phyloP scores from a whole-genome alignment of 2,329 filamentous ascomycete genomes.

The Aspergillus versicolor region DNA sequence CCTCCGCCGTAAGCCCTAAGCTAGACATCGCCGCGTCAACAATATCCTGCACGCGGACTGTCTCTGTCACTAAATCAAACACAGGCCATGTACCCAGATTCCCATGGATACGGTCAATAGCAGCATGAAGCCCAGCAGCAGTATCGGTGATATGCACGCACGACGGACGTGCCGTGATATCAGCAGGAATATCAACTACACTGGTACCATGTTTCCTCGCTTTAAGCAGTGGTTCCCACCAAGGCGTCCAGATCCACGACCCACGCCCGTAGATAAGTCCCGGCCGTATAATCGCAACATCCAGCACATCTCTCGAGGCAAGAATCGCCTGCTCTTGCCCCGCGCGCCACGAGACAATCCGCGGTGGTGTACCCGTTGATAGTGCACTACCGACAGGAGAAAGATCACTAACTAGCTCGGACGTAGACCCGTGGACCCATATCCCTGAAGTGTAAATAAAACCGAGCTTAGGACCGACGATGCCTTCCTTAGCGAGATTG shows the following conservation, averaged over 20 bases:
- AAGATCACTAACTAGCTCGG: slow-evolving; percentile 20
- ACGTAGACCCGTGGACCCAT: slow-evolving; percentile 38
- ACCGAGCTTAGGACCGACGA: slow-evolving; percentile 34
- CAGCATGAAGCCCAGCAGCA: slow-evolving; percentile 31
- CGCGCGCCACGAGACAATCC: background rate
- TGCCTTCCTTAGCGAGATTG: background rate
- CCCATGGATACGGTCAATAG: slow-evolving; percentile 35
- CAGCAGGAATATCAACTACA: background rate
- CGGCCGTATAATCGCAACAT: background rate
- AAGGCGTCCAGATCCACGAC: background rate
- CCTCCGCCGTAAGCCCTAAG: background rate
- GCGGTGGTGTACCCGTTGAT: background rate
- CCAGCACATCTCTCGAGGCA: background rate
- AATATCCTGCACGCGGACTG: slow-evolving; percentile 23
- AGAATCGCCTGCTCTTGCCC: background rate
- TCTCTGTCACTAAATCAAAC: slow-evolving; percentile 37
- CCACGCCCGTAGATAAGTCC: background rate
- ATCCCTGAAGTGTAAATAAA: slow-evolving; percentile 39
- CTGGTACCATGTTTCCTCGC: background rate
- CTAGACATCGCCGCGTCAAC: slow-evolving; percentile 20
- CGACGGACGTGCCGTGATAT: background rate
- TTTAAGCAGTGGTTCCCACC: background rate
- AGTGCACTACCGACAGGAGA: background rate
- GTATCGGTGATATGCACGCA: slow-evolving; percentile 34
- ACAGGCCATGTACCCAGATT: slow-evolving; percentile 33